These are phyloP conservation scores for Mariannaea elegans DNA, from an alignment of 2,329 filamentous ascomycete species.

Conservation along the genomic window DNA sequence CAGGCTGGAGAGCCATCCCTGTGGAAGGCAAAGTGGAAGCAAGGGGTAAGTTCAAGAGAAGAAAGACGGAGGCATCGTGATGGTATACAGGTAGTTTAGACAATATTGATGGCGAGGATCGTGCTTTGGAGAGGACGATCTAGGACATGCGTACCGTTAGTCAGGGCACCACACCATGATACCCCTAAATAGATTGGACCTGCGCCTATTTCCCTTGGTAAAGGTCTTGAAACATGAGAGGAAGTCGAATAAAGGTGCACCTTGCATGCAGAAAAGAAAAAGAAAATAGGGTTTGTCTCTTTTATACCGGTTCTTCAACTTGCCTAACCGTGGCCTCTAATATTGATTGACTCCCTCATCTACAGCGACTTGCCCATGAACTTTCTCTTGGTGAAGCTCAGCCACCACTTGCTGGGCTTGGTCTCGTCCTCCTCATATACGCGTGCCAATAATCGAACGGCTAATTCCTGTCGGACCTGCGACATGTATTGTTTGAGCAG, in stretches of 20 bases:
- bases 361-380: slow-evolving; percentile 97
- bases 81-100: neutral
- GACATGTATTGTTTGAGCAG: slow-evolving; percentile 87
- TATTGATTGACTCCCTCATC: slow-evolving; percentile 23
- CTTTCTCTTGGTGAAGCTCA: slow-evolving; percentile 99
- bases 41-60: slow-evolving; percentile 79
- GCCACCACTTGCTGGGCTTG: slow-evolving; percentile 87
- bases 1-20: slow-evolving; percentile 82
- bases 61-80: slow-evolving; percentile 59
- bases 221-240: slow-evolving; percentile 7
- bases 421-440: slow-evolving; percentile 85
- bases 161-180: slow-evolving; percentile 30
- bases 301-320: slow-evolving; percentile 31
- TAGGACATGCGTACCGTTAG: slow-evolving; percentile 22
- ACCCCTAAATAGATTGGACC: slow-evolving; percentile 30
- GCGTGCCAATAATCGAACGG: slow-evolving; percentile 80
- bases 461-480: slow-evolving; percentile 93
- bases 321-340: slow-evolving; percentile 35
- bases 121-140: neutral
- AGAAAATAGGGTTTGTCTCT: slow-evolving; percentile 24
- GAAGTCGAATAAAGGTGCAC: slow-evolving; percentile 2
- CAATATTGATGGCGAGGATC: slow-evolving; percentile 12
- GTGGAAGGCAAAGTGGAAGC: slow-evolving; percentile 83
- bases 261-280: slow-evolving; percentile 16
- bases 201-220: slow-evolving; percentile 22